Evolutionary conservation across 345 rosid species (phyloP), one percentile per base, ranked within the genome.

Genomic region (Heritiera fomes): DNA sequence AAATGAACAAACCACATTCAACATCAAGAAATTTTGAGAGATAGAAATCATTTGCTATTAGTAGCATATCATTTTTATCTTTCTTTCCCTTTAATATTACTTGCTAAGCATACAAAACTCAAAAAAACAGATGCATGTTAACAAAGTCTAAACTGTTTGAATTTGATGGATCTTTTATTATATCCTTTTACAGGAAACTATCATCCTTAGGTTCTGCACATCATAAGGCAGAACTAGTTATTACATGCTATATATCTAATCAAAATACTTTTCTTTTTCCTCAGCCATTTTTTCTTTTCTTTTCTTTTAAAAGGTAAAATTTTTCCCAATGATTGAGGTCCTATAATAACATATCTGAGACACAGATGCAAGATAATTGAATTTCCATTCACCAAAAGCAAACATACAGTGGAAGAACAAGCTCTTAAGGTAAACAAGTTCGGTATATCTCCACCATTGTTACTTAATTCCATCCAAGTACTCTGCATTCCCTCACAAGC

Each of bases 351-450:
- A 28, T 52, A 28, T 73, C n/a, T 46, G 78, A 47, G 58, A 59
- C 13, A 79, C 63, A 43, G 41, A 75, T 80, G 65, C 62, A 79
- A 75, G 69, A 76, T 32, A 32, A 71, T 17, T 20, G 15, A 72
- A 72, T 53, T 17, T 9, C 7, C 20, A 34, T 72, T 72, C 67
- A 53, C 43, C 32, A 50, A 76, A 75, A 72, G 76, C 77, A 76
- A 80, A 90, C 93, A 56, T 93, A 95, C 98, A 73, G 84, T 82
- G 72, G 93, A 89, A 46, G 92, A 88, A 88, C 94, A 91, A 67
- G 90, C 82, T 79, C 87, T 88, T 87, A 89, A 49, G 50, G 87
- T 50, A 84, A 82, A 85, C 64, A 84, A 76, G 46, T 41, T 80
- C 15, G 73, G 81, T 71, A 58, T 70, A 71, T 66, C 67, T 81